phyloP scores from a whole-genome alignment of 2,329 filamentous ascomycete species.

The Talaromyces funiculosus region DNA sequence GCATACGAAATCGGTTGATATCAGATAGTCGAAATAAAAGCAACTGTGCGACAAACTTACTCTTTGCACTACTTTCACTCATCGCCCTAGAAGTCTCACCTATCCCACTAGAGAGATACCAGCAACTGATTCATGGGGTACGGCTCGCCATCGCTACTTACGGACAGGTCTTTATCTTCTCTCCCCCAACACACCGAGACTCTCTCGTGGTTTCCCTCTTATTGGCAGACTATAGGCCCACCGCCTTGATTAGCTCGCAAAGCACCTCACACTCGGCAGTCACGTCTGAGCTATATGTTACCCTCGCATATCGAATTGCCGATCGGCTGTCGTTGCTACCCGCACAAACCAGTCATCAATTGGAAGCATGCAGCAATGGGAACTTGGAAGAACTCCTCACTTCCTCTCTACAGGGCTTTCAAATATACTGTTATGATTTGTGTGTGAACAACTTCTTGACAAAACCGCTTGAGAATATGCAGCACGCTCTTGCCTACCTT shows the following conservation, averaged over 20 bases:
- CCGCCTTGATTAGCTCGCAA: neutral
- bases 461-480: neutral
- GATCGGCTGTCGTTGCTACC: neutral
- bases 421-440: neutral
- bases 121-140: neutral
- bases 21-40: neutral
- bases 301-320: neutral
- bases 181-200: neutral
- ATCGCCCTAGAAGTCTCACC: neutral
- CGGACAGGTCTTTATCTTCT: neutral
- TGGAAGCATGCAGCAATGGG: too few relatives aligned
- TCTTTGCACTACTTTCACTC: neutral
- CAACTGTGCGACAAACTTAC: neutral
- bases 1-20: neutral
- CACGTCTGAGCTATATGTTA: neutral
- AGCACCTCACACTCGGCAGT: neutral
- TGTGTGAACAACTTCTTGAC: neutral
- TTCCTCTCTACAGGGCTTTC: neutral
- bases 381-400: too few relatives aligned
- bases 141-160: neutral
- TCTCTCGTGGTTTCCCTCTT: neutral
- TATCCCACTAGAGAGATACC: neutral
- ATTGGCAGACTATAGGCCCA: neutral
- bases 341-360: too few relatives aligned
- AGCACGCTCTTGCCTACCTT: neutral